Evolutionary conservation across 2,329 filamentous ascomycete genomes (phyloP).

Genomic region (Colletotrichum sidae): DNA sequence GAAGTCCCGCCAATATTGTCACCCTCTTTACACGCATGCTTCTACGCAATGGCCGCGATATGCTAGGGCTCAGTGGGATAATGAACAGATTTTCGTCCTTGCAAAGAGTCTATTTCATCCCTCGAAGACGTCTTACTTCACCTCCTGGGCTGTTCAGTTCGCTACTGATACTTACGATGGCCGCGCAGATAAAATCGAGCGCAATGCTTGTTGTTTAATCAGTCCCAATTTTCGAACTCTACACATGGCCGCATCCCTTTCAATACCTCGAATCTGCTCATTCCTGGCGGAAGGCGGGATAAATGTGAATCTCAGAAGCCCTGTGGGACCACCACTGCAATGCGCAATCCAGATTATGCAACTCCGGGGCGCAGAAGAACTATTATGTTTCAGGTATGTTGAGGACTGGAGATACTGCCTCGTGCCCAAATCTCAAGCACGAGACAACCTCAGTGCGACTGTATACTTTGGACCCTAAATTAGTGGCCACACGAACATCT

Average conservation of each 20-base stretch:
- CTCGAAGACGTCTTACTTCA: neutral
- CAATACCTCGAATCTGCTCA: neutral
- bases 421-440: neutral
- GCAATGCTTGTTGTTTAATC: rapidly evolving
- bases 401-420: neutral
- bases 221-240: neutral
- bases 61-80: neutral
- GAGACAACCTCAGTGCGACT: neutral
- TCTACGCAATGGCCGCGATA: neutral
- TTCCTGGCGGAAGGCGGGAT: neutral
- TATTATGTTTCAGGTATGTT: neutral
- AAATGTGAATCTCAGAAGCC: neutral
- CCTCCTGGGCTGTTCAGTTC: neutral
- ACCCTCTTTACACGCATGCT: neutral
- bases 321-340: neutral
- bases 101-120: conserved; percentile 3
- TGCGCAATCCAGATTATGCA: neutral
- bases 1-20: rapidly evolving
- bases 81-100: neutral
- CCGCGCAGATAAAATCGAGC: no score
- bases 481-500: neutral
- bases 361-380: no score
- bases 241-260: neutral
- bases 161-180: neutral
- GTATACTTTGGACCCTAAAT: neutral